A percentile compares a stretch with the other conserved stretches of the same genome.
phyloP scores from a whole-genome alignment of 2,329 filamentous ascomycete species.

The Elsinoe perseae region DNA sequence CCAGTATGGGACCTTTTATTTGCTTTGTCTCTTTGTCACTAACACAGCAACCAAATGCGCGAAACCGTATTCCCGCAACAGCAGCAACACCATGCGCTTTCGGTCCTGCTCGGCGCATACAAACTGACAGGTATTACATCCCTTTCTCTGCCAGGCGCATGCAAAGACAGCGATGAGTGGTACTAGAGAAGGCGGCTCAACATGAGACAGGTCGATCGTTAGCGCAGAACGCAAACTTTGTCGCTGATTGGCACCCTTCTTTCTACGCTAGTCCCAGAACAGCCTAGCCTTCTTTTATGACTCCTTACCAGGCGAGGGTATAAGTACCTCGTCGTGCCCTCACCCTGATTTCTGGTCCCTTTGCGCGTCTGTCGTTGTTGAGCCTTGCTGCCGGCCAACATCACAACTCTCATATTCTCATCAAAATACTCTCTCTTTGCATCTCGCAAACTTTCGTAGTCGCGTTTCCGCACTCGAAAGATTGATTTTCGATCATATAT shows the following conservation, averaged over 20 bases:
- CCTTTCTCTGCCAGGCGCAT: not conserved
- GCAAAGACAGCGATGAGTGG: not conserved
- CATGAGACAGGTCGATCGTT: slow-evolving; percentile 5
- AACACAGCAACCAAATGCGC: not conserved
- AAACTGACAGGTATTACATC: not conserved
- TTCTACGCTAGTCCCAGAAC: not conserved
- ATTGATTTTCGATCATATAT: slow-evolving; percentile 5
- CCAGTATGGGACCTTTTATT: not conserved
- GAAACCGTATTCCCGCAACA: too few relatives aligned
- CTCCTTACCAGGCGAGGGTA: not conserved
- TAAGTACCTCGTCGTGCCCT: slow-evolving; percentile 11
- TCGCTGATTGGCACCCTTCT: not conserved
- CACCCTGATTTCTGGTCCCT: not conserved
- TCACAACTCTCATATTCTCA: not conserved
- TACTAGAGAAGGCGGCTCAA: slow-evolving; percentile 2
- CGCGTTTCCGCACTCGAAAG: slow-evolving; percentile 4
- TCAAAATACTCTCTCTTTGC: slow-evolving; percentile 10
- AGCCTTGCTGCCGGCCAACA: slow-evolving; percentile 15
- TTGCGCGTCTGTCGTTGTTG: slow-evolving; percentile 14
- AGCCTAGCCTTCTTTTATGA: not conserved
- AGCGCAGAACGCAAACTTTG: slow-evolving; percentile 8
- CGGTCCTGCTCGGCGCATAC: not conserved
- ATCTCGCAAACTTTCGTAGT: slow-evolving; percentile 11
- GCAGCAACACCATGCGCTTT: not conserved
- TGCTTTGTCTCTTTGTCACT: not conserved